Base-by-base conservation (phyloP, 352 stramenopile genomes). In the Globisporangium nodosum region DNA sequence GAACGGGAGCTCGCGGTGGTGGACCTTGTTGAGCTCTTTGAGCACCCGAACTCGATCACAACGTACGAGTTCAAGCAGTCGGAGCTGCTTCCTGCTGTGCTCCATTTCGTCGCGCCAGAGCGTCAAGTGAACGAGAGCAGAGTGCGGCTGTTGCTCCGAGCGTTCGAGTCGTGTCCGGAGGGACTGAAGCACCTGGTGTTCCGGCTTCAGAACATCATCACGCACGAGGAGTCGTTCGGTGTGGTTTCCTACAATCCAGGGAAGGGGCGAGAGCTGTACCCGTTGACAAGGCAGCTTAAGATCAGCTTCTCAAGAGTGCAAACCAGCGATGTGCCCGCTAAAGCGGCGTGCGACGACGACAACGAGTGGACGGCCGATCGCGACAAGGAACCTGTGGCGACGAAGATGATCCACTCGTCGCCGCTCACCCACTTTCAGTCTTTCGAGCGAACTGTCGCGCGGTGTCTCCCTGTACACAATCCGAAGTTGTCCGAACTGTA, bases 1-100 rank as follows among this genome's bases (percentile, higher is more conserved):
- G 74, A 88, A 20, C 72, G 71, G 45, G 67, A 88, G n/a, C 58
- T 88, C 11, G 69, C 83, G 27, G 63, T 92, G 18, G 60, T 86
- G 13, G 83, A 90, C 62, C 66, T 92, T 21, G 75, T 90, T 39
- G 83, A 92, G 49, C 62, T 92, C 27, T 88, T 92, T 52, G 78
- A 90, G 21, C 70, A 90, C 48, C 64, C 77, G 37, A 85, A 87
- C 54, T 81, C 77, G 12, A 88, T 94, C 48, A 94, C 85, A 21
- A 86, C 80, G 0, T 89, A 90, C 35, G 85, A 94, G 51, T 90
- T 94, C 61, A 92, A 90, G 52, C 83, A 91, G 40, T 94, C 83
- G 2, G 70, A 84, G 48, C 61, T 94, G 1, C 69, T 94, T 8
- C 73, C 80, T 31, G 76, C 82, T 1, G 61, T 94, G 43, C 60